Base-by-base conservation (phyloP, 176 grass and related monocot genomes). In the Musa troglodytarum region DNA sequence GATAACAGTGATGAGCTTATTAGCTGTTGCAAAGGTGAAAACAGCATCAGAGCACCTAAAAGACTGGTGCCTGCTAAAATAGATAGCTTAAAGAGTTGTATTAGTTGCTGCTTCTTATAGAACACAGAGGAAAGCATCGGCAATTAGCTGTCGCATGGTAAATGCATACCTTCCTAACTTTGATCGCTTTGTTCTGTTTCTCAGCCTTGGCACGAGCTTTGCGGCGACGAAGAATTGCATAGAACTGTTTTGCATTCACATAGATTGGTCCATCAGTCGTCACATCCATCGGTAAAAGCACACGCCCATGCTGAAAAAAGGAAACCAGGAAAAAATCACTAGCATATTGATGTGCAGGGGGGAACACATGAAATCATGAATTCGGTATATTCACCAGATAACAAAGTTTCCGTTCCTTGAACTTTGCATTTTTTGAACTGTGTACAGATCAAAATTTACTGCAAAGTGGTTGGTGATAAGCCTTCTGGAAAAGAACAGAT, bases 141-240 rank as follows among this genome's bases (percentile, higher is more conserved):
- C 34, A 5, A 43, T 43, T 28, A 28, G 26, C 26, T 43, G 34
- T 43, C 6, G 4, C 34, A 6, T 43, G 34, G 34, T 43, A 43
- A 43, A 43, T 68, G 65, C 58, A 62, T 50, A 70, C 68, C 68
- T 70, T 70, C 68, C 68, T 70, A 51, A 20, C 68, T 50, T 51
- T 70, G n/a, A 1, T 11, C 9, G 0, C 8, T n/a, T 49, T 70
- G 43, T n/a, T 70, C 34, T 70, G 43, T 49, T 69, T 69, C 14
- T 69, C 66, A 49, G 66, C 66, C 68, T 70, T 70, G 28, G 43
- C 68, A 20, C 34, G 68, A 11, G 43, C 68, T 20, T 50, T 70
- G 68, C 68, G 68, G 14, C 68, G 68, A 50, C 68, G 68, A 50
- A 70, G 34, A 70, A 70, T 70, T 70, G 68, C 68, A 19, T 70